A percentile compares a stretch with the other conserved stretches of the same genome.
Conservation (phyloP, 176 grass and related monocot genomes). For the Sorghum bicolor region DNA sequence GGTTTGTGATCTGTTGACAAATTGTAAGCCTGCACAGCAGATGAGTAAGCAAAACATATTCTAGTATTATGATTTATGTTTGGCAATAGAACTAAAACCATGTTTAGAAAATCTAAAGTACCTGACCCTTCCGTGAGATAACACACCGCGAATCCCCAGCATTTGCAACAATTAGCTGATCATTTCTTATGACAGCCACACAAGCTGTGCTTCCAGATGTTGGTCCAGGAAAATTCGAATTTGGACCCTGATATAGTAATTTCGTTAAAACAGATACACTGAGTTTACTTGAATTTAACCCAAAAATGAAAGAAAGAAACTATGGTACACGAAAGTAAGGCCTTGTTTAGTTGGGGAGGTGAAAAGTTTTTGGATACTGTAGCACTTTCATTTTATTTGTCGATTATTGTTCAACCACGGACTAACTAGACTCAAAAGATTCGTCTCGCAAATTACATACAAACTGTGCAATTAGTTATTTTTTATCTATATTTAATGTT, state of each 20-base stretch:
- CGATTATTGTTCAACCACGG: too few species aligned
- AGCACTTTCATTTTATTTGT: too few species aligned
- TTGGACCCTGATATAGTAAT: slow-evolving; percentile 58
- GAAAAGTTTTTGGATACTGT: too few species aligned
- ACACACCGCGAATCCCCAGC: slow-evolving; percentile 97
- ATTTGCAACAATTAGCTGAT: slow-evolving; percentile 88
- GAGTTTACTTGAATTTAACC: slow-evolving; percentile 6
- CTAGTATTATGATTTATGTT: slow-evolving; percentile 18
- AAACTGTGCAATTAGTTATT: too few species aligned
- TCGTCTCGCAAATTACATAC: too few species aligned
- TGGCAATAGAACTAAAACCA: slow-evolving; percentile 5
- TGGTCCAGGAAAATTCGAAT: slow-evolving; percentile 75
- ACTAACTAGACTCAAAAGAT: too few species aligned
- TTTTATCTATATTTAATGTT: too few species aligned
- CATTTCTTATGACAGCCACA: slow-evolving; percentile 86
- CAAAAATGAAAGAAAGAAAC: background rate
- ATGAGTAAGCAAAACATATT: slow-evolving; percentile 4
- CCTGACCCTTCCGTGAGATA: slow-evolving; percentile 91
- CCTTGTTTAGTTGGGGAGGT: too few species aligned
- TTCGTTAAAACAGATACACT: slow-evolving; percentile 28
- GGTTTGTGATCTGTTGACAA: slow-evolving; percentile 96
- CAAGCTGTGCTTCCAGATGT: slow-evolving; percentile 93
- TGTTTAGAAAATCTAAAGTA: slow-evolving; percentile 23
- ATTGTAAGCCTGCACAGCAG: slow-evolving; percentile 60
- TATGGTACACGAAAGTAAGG: background rate